phyloP scores from a whole-genome alignment of 1,284 basidiomycete genomes.

The Pseudozyma thailandica region DNA sequence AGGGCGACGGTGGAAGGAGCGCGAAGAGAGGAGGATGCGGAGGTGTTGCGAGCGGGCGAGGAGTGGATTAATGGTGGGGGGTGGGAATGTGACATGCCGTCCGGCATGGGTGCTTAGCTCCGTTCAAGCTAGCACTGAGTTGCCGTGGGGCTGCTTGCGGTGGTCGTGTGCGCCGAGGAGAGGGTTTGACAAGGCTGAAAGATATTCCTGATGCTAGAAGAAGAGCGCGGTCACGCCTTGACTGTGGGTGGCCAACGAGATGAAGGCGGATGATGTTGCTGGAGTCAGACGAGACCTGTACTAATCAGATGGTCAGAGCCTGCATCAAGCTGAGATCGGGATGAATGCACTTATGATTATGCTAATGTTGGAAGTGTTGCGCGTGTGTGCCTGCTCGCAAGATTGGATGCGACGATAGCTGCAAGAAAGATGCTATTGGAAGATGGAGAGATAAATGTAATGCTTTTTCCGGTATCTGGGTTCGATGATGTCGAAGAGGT shows the following conservation, averaged over 20 bases:
- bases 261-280: no score
- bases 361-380: background rate
- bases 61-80: slow-evolving; percentile 9
- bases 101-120: slow-evolving; percentile 3
- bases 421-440: background rate
- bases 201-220: background rate
- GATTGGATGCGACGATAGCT: background rate
- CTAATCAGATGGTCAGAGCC: no score
- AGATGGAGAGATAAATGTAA: slow-evolving; percentile 5
- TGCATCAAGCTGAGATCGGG: background rate
- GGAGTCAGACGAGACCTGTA: no score
- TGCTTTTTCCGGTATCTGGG: slow-evolving; percentile 11
- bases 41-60: slow-evolving; percentile 34
- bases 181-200: background rate
- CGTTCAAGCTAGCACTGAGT: slow-evolving; percentile 4
- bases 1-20: slow-evolving; percentile 28
- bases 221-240: no score
- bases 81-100: slow-evolving; percentile 28
- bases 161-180: background rate
- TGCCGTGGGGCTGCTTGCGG: background rate
- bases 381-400: background rate
- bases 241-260: no score
- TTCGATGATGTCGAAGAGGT: background rate
- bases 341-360: background rate
- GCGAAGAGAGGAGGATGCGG: slow-evolving; percentile 20